Conservation (phyloP, 148 eudicot genomes). For the Chenopodium album region DNA sequence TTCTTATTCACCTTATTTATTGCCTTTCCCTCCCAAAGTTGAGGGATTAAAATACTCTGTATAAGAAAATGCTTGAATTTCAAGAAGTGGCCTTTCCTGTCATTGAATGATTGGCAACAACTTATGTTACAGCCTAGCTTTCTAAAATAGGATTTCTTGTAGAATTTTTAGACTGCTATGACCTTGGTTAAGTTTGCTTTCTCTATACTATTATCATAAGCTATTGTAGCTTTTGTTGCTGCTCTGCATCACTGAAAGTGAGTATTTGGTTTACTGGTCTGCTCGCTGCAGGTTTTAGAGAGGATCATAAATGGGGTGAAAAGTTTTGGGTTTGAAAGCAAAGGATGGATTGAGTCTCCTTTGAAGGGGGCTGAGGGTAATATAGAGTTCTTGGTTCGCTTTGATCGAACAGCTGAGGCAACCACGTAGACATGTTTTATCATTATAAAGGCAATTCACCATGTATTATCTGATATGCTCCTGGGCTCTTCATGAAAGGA, state of each 20-base stretch:
- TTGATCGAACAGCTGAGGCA: slow-evolving; percentile 42
- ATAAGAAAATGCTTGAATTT: background rate
- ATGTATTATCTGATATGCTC: background rate
- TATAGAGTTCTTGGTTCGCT: slow-evolving; percentile 76
- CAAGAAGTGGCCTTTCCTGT: background rate
- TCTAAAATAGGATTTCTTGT: background rate
- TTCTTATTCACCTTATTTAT: background rate
- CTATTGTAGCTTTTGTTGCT: background rate
- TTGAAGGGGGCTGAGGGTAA: slow-evolving; percentile 92
- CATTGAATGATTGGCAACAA: background rate
- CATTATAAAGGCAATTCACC: slow-evolving; percentile 1
- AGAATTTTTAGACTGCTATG: background rate
- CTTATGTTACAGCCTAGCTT: background rate
- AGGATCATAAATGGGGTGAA: slow-evolving; percentile 74
- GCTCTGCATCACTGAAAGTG: background rate
- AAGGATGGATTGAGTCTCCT: slow-evolving; percentile 92
- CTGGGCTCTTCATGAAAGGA: background rate
- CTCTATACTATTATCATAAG: background rate
- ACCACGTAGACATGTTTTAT: background rate
- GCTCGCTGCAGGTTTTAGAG: slow-evolving; percentile 60
- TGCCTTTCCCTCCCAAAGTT: background rate
- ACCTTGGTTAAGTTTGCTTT: background rate
- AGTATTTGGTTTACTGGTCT: background rate
- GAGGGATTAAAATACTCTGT: background rate
- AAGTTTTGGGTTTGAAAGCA: slow-evolving; percentile 61